Base-by-base conservation (phyloP, 1,284 basidiomycete species). In the Ganoderma lingzhi region DNA sequence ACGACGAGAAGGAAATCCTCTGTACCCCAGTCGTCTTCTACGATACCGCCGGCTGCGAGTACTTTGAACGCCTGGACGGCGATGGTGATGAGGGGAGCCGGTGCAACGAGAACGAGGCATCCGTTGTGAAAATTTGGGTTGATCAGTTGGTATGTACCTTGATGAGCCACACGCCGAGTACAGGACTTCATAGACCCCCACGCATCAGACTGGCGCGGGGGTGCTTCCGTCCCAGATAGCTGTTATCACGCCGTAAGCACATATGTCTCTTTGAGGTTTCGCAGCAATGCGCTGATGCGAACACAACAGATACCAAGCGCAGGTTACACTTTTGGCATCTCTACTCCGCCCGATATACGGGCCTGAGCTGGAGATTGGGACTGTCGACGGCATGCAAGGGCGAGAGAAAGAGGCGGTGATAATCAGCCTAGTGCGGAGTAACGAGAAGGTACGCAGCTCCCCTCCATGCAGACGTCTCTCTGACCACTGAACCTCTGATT, bases 321-420 rank as follows among this genome's bases (percentile, higher is more conserved):
- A 98, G 81, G 96, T 96, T 0, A 88, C 93, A 0, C 84, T 96
- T 12, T 83, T 97, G 64, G 88, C 93, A 0, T 89, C 90, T 2
- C 80, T 94, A 55, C 82, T 98, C 8, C 89, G 93, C 19, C 88
- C 91, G 0, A 77, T 81, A 28, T 87, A 92, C 71, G 94, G 91
- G 8, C 85, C 88, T 0, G 87, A 88, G 19, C 85, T 97, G 4
- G 96, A 97, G 73, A 95, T 97, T 62, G 96, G 96, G 1, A 95
- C 92, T 0, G 95, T 97, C 1, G 96, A 98, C 76, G 96, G 95
- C 0, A 93, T 97, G 89, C 96, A 98, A 82, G 96, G 96, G 0
- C 88, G 96, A 64, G 95, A 97, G 81, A 94, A 94, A 74, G 93
- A 98, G 66, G 95, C 95, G 0, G 89, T 98, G 56, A 89, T 98